Evolutionary conservation across 441 rosid species (phyloP).

Genomic region (Macaranga tanarius): DNA sequence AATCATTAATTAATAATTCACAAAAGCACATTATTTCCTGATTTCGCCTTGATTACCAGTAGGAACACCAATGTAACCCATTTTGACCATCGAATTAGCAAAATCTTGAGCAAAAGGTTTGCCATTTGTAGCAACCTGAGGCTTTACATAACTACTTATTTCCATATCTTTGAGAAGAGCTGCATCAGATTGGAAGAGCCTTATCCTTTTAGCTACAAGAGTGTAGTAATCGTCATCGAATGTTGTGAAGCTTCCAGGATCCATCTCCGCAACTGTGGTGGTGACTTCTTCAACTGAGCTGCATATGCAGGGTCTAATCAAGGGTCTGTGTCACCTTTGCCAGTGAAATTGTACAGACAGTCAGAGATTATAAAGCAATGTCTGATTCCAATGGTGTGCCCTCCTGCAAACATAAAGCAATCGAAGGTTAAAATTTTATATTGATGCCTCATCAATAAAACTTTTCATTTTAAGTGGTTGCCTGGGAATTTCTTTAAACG

Average conservation of each 20-base stretch:
- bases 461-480: no score
- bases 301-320: constrained; percentile 9
- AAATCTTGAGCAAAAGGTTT: constrained; percentile 1
- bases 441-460: no score
- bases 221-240: constrained; percentile 16
- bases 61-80: constrained; percentile 16
- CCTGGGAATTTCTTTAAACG: no score
- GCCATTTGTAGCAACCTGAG: background rate
- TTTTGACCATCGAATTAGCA: constrained; percentile 10
- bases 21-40: constrained; percentile 13
- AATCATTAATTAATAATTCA: background rate
- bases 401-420: constrained; percentile 33
- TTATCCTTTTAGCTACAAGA: constrained; percentile 4
- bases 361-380: constrained; percentile 5
- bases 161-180: constrained; percentile 12
- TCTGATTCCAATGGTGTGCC: constrained; percentile 54
- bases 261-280: constrained; percentile 8
- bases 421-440: background rate
- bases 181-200: constrained; percentile 16
- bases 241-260: constrained; percentile 9
- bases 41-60: constrained; percentile 18
- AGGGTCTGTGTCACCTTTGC: constrained; percentile 22
- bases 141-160: background rate
- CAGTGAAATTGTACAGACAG: constrained; percentile 22
- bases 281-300: constrained; percentile 5